Conservation (phyloP, 2,329 filamentous ascomycete species). For the Nannizziopsis barbatae region DNA sequence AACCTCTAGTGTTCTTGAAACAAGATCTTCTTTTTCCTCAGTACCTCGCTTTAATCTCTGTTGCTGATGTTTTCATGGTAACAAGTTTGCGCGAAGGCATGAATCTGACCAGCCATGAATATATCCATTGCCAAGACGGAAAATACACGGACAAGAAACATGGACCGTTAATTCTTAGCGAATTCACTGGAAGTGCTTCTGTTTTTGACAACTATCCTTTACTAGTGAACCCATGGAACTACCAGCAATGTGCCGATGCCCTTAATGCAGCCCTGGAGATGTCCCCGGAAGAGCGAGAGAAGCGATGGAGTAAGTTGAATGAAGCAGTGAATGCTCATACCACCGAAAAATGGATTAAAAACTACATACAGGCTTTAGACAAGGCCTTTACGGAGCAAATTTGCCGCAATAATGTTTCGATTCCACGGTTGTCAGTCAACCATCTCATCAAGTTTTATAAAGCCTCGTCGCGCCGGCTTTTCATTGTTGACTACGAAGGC, state of each 20-base stretch:
- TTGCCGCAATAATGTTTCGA: conserved; percentile 69
- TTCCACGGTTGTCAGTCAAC: conserved; percentile 68
- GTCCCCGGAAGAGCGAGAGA: conserved; percentile 58
- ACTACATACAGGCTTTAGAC: conserved; percentile 59
- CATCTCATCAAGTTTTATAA: conserved; percentile 56
- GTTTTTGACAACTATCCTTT: conserved; percentile 73
- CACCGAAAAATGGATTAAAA: conserved; percentile 73
- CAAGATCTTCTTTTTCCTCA: conserved; percentile 90
- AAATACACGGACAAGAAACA: conserved; percentile 62
- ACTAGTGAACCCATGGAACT: conserved; percentile 91
- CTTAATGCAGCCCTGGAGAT: conserved; percentile 78
- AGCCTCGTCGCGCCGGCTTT: conserved; percentile 56
- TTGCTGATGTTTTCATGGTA: conserved; percentile 87
- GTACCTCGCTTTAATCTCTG: conserved; percentile 80
- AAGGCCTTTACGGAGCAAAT: conserved; percentile 75
- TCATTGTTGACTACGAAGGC: conserved; percentile 88
- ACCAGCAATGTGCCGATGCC: conserved; percentile 72
- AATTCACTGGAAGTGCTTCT: conserved; percentile 86
- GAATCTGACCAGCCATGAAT: conserved; percentile 94
- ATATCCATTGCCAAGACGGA: conserved; percentile 84
- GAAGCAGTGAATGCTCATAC: conserved; percentile 68
- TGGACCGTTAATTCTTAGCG: conserved; percentile 80
- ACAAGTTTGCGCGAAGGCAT: conserved; percentile 93
- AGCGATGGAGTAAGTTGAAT: conserved; percentile 63
- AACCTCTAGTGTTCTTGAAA: conserved; percentile 85